Evolutionary conservation across 148 eudicot genomes (phyloP), one percentile per base, ranked within the genome.

Genomic region (Rhododendron griersonianum): DNA sequence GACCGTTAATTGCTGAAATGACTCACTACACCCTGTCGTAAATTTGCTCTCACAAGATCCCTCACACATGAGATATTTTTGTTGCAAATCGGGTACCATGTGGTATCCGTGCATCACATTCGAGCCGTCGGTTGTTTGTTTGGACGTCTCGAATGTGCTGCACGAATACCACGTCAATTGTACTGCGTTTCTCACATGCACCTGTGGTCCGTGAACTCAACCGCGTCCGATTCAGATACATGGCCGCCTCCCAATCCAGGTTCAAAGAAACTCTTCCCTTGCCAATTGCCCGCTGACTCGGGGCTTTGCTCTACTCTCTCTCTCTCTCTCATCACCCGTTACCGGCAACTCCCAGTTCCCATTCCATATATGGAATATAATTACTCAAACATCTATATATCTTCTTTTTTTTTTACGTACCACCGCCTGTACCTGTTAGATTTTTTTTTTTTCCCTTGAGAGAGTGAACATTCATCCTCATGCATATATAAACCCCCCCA

Each of bases 171-270:
- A 48, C 13, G 13, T 48, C 51, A 41, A 0, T 0, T 5, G 45
- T 41, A 5, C 1, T 1, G 7, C 6, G 45, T 41, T 41, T 41
- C 45, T 41, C 45, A 18, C 19, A 41, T 19, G 23, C 9, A 63
- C 35, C 16, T 77, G 61, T 78, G 37, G 48, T 67, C 88, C 88
- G 85, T 57, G 85, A 86, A 82, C 81, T 45, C 59, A 82, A 65
- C 88, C 88, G 78, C 82, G 47, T 87, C 39, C 51, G 67, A 87
- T 82, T 75, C 50, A 7, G 3, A 28, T 11, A 75, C 14, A 44
- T 82, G 55, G 84, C 80, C n/a, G 35, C 33, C 39, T 9, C 73
- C 63, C 41, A 11, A 51, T 9, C 79, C 37, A 18, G 1, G 25
- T 69, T 81, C 87, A 19, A 2, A 51, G 84, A 81, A 81, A 21